Evolutionary conservation across 2,329 filamentous ascomycete species (phyloP).

Genomic region (Eurotiales sp.): DNA sequence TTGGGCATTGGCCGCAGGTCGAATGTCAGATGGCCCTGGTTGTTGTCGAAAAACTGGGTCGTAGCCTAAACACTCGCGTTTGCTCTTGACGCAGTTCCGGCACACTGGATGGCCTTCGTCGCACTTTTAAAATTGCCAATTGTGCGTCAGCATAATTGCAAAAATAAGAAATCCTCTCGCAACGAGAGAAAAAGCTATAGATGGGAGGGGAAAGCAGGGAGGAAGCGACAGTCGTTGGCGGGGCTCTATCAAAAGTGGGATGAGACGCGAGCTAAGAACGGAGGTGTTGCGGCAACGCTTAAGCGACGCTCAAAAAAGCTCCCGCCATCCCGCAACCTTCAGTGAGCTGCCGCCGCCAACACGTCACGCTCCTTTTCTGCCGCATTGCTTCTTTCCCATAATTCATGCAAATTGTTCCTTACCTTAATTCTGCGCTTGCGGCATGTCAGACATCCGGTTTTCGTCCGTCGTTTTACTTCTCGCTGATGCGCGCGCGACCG

Average conservation of each 20-base stretch:
- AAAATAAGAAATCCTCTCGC: constrained; percentile 9
- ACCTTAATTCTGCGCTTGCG: constrained; percentile 71
- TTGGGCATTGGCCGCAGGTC: constrained; percentile 50
- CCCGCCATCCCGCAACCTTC: constrained; percentile 1
- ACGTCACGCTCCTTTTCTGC: not conserved
- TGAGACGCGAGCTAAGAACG: constrained; percentile 16
- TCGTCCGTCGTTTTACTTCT: constrained; percentile 72
- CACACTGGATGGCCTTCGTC: constrained; percentile 93
- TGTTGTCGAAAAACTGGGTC: constrained; percentile 70
- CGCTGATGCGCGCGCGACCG: constrained; percentile 59
- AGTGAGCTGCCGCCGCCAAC: constrained; percentile 7
- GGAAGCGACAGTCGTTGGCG: constrained; percentile 12
- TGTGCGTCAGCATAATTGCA: constrained; percentile 19
- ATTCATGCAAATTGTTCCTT: constrained; percentile 26
- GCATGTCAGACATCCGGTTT: constrained; percentile 67
- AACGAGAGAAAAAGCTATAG: constrained; percentile 13
- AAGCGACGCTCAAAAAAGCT: constrained; percentile 11
- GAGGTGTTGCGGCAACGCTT: constrained; percentile 12
- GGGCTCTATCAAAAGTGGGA: constrained; percentile 20
- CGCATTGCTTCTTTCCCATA: not conserved
- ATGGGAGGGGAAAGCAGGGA: constrained; percentile 16
- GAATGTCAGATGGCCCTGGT: constrained; percentile 65
- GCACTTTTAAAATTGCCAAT: constrained; percentile 58
- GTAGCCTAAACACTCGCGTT: constrained; percentile 65
- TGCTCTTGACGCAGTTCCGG: constrained; percentile 65